Base-by-base conservation (phyloP, 2,329 filamentous ascomycete genomes). In the Alternaria sp. region DNA sequence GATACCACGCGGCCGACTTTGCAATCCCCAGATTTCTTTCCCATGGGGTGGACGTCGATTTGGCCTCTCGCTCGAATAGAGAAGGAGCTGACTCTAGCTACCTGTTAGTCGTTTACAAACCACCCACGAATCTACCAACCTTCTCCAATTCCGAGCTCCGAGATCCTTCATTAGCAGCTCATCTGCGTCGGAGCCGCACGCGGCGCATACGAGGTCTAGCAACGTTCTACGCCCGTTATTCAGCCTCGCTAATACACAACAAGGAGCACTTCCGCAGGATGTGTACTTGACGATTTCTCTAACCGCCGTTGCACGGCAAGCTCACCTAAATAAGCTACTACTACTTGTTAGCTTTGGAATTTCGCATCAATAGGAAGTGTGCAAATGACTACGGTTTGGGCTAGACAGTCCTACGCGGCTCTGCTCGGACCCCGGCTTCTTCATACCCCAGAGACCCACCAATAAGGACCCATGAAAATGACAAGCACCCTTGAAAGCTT, bases 401-500 rank as follows among this genome's bases (percentile, higher is more conserved):
- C 44, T 54, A 54, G 36, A 36, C 6, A 34, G 36, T 34, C n/a
- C 54, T 30, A 20, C 59, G 41, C 45, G 18, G 34, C 54, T 51
- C 38, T 49, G 48, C 46, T 60, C 46, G 32, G 46, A 57, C 58
- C 40, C 34, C 14, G 16, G 48, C 14, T 9, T 30, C 6, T 20
- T 41, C 28, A 25, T 40, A 40, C 32, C 48, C 53, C 61, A 45
- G 54, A 48, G 43, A 46, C 57, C 64, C 65, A 60, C 62, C 50
- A 67, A 56, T 48, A 55, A 56, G 40, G 38, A 41, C 45, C 45
- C 54, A 60, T 59, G 53, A 45, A 38, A 50, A 59, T 28, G 54
- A 62, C 60, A 59, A 60, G 63, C 49, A 32, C 43, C 30, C 54
- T 48, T 45, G 22, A 66, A 68, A 64, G 62, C 60, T 64, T 67